Percentiles rank a stretch among this genome's conserved stretches.
These are phyloP conservation scores for Candida pseudofarinosa DNA, from an alignment of 805 yeast genomes.

Conservation along the genomic window DNA sequence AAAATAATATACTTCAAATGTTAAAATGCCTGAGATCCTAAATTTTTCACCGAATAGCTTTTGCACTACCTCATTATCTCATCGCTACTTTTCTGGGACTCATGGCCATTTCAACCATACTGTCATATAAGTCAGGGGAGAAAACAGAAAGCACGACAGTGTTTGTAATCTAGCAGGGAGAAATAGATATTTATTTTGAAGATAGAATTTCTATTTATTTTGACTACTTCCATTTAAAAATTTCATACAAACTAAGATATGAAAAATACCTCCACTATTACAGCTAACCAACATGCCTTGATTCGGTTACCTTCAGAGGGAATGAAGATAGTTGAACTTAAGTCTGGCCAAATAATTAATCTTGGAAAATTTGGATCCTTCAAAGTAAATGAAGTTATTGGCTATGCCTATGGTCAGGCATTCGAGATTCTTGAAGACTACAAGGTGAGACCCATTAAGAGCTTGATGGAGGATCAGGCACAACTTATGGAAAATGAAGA, in stretches of 20 bases:
- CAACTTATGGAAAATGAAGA: conserved; percentile 22
- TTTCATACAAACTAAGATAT: too few species aligned
- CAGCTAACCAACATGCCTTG: conserved; percentile 50
- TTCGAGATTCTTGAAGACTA: conserved; percentile 72
- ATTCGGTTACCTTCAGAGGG: conserved; percentile 80
- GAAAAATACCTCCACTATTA: not conserved
- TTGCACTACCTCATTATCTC: conserved; percentile 1
- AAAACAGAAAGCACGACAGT: too few species aligned
- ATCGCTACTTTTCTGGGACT: not conserved
- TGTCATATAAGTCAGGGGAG: too few species aligned
- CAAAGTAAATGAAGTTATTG: conserved; percentile 67
- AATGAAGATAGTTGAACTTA: conserved; percentile 65
- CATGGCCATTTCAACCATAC: too few species aligned
- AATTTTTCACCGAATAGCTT: conserved; percentile 6
- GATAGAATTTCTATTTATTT: too few species aligned
- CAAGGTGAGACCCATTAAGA: conserved; percentile 46
- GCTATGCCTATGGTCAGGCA: conserved; percentile 81
- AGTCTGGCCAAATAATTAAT: conserved; percentile 55
- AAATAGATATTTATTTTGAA: too few species aligned
- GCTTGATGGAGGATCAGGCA: conserved; percentile 21
- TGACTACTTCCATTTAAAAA: too few species aligned
- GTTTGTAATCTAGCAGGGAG: too few species aligned
- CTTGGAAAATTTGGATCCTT: conserved; percentile 93
- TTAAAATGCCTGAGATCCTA: conserved; percentile 7
- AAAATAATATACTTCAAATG: conserved; percentile 2